Conservation (phyloP, 192 early-diverging fungal genomes). For the Backusella morwellensis region DNA sequence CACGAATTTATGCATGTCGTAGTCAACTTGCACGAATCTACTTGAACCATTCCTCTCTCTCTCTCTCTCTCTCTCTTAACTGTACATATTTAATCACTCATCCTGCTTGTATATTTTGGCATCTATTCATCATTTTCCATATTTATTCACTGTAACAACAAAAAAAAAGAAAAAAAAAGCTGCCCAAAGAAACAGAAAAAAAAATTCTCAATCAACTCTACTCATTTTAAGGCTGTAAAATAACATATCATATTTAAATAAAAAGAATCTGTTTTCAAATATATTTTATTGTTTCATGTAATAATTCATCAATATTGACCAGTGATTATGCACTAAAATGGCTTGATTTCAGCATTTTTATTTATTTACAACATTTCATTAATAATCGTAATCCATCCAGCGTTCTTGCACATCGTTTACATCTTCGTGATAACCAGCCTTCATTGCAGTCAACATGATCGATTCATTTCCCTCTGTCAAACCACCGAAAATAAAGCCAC, state of each 20-base stretch:
- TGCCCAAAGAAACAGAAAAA: background rate
- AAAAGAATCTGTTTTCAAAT: background rate
- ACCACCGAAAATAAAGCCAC: constrained; percentile 88
- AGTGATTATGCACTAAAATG: too few relatives aligned
- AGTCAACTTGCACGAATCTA: constrained; percentile 17
- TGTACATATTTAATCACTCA: background rate
- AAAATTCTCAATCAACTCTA: background rate
- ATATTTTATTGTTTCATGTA: too few relatives aligned
- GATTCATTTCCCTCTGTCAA: constrained; percentile 73
- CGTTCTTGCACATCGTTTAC: constrained; percentile 47
- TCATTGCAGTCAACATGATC: constrained; percentile 65
- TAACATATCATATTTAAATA: background rate
- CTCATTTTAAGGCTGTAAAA: background rate
- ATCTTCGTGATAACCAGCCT: constrained; percentile 37
- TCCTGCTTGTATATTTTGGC: background rate
- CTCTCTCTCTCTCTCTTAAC: background rate
- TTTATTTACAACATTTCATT: background rate
- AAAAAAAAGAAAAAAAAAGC: background rate
- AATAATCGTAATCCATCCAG: constrained; percentile 32
- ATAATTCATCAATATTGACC: too few relatives aligned
- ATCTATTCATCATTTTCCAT: background rate
- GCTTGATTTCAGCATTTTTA: background rate
- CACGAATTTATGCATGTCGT: constrained; percentile 24
- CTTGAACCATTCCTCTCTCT: background rate
- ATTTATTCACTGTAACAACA: background rate